A percentile compares a stretch with the other conserved stretches of the same genome.
Evolutionary conservation across 2,329 filamentous ascomycete genomes (phyloP).

Genomic region (Claviceps monticola): DNA sequence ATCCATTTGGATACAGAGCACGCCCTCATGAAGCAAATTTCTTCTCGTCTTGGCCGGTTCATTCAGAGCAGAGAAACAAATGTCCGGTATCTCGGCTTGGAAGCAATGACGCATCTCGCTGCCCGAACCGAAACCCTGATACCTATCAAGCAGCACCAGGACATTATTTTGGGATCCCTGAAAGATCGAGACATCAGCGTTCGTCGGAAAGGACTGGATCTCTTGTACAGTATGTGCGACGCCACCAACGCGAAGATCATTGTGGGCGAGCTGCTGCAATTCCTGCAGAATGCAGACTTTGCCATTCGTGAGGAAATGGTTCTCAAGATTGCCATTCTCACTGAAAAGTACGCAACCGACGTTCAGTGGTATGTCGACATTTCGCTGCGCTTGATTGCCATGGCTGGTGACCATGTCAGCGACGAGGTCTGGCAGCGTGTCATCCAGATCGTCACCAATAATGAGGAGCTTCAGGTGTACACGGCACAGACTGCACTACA

Average conservation of each 20-base stretch:
- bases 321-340: slow-evolving; percentile 93
- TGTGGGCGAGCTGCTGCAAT: slow-evolving; percentile 84
- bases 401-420: slow-evolving; percentile 96
- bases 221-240: slow-evolving; percentile 99
- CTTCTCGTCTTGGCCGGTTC: slow-evolving; percentile 78
- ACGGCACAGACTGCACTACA: slow-evolving; percentile 86
- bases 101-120: slow-evolving; percentile 96
- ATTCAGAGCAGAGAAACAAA: slow-evolving; percentile 96
- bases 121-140: slow-evolving; percentile 87
- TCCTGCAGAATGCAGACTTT: slow-evolving; percentile 92
- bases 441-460: slow-evolving; percentile 98
- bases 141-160: slow-evolving; percentile 95
- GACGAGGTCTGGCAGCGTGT: slow-evolving; percentile 99
- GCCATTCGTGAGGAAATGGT: slow-evolving; percentile 99
- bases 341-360: slow-evolving; percentile 96
- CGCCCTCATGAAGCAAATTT: slow-evolving; percentile 91
- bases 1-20: slow-evolving; percentile 96
- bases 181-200: slow-evolving; percentile 96
- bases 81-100: slow-evolving; percentile 85
- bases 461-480: slow-evolving; percentile 94
- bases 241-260: slow-evolving; percentile 86
- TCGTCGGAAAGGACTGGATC: slow-evolving; percentile 82
- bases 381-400: slow-evolving; percentile 80
- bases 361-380: slow-evolving; percentile 99
- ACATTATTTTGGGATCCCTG: slow-evolving; percentile 85